These are phyloP conservation scores for Podaxis rugospora DNA, from an alignment of 768 basidiomycete genomes.

Conservation along the genomic window DNA sequence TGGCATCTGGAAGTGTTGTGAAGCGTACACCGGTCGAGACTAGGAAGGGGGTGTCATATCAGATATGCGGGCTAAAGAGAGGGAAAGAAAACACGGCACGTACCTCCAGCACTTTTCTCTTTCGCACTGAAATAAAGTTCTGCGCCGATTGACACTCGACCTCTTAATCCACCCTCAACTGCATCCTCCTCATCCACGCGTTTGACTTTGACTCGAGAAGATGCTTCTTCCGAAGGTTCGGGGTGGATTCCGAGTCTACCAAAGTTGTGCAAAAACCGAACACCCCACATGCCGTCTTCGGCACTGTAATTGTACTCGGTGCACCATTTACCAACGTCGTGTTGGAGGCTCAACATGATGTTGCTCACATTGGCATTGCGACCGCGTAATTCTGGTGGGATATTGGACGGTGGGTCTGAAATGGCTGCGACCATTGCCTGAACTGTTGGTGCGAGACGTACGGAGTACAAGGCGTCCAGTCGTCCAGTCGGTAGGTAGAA, in stretches of 20 bases:
- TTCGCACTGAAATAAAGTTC: constrained; percentile 93
- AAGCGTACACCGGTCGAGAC: constrained; percentile 95
- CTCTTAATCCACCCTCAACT: constrained; percentile 86
- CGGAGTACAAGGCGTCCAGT: constrained; percentile 87
- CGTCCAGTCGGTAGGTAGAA: constrained; percentile 86
- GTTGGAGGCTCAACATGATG: constrained; percentile 81
- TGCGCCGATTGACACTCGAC: constrained; percentile 87
- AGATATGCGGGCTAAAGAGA: background rate
- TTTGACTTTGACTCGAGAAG: constrained; percentile 42
- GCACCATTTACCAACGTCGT: constrained; percentile 89
- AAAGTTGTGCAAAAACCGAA: constrained; percentile 88
- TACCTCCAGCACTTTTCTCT: constrained; percentile 89
- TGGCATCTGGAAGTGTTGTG: constrained; percentile 82
- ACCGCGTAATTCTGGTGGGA: constrained; percentile 35
- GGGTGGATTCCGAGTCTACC: constrained; percentile 44
- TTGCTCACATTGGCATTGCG: constrained; percentile 56
- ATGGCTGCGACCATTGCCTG: constrained; percentile 85
- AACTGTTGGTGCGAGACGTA: constrained; percentile 69
- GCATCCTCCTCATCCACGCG: constrained; percentile 95
- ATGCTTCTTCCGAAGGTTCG: constrained; percentile 6
- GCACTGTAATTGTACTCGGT: constrained; percentile 94
- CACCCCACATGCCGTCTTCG: constrained; percentile 91
- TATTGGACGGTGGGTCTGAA: constrained; percentile 65
- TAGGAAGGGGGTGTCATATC: constrained; percentile 22
- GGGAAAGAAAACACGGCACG: constrained; percentile 21